Base-by-base conservation (phyloP, 768 basidiomycete genomes). In the Scleroderma bovista region DNA sequence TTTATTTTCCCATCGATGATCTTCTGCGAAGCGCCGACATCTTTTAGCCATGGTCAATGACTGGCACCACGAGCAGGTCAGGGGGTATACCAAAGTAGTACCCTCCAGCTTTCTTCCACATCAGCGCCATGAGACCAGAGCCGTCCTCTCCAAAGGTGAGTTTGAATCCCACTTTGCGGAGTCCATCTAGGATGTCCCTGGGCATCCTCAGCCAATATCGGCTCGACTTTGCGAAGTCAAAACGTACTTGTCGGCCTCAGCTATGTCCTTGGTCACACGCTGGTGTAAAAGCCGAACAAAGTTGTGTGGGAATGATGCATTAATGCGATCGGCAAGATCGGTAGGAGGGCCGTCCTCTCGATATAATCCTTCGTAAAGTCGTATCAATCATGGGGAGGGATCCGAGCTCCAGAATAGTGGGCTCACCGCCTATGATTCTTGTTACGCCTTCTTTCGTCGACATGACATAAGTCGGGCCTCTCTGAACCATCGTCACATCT, bases 21-120 rank as follows among this genome's bases (percentile, higher is more conserved):
- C n/a, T n/a, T n/a, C n/a, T n/a, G 70, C 31, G 71, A 70, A 29
- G 70, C 69, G 36, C 72, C 69, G 33, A 69, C 69, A 26, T 74
- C 74, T 75, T 44, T 24, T 10, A 7, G 11, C 24, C 13, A 8
- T 3, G 17, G n/a, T 17, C n/a, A 11, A 15, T 22, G 26, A 10
- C n/a, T 43, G 17, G 10, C 42, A 46, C 22, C 10, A 5, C 15
- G 1, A 26, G 29, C 9, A 1, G 2, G 31, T 22, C 5, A 24
- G 19, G 32, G 39, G 13, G 51, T 68, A 22, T 51, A 78, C 85
- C 83, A 2, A 86, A 67, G 64, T 88, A 88, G 63, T 83, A 87
- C 6, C 86, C 83, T 22, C 83, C 84, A 0, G 67, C 78, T 38
- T 70, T 72, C 8, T 60, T 62, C 61, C 72, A 78, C 13, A 74